Evolutionary conservation across 106 monocot genomes (phyloP).

Genomic region (Amphibolis antarctica): DNA sequence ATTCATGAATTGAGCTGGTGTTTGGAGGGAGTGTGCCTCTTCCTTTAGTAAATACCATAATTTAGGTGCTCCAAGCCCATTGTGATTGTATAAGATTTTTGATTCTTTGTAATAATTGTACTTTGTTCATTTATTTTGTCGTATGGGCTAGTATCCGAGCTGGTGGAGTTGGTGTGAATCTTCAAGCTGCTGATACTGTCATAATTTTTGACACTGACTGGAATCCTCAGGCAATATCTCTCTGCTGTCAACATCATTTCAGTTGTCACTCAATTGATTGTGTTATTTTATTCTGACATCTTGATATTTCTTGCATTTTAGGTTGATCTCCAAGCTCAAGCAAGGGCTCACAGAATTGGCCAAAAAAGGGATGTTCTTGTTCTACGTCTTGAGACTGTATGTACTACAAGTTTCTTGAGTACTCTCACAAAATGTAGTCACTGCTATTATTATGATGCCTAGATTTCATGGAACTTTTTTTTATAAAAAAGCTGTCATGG

Average conservation of each 20-base stretch:
- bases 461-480: too few species aligned
- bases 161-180: conserved; percentile 98
- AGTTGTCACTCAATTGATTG: neutral
- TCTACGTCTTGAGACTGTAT: conserved; percentile 83
- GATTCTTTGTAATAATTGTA: neutral
- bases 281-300: neutral
- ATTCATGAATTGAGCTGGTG: too few species aligned
- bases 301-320: conserved; percentile 17
- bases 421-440: neutral
- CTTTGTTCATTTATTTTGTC: neutral
- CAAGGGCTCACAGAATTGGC: conserved; percentile 97
- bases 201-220: conserved; percentile 99
- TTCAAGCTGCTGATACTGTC: conserved; percentile 99
- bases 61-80: too few species aligned
- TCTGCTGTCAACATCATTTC: neutral
- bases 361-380: conserved; percentile 99
- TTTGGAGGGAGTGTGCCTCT: too few species aligned
- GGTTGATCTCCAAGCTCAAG: conserved; percentile 99
- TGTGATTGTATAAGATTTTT: too few species aligned
- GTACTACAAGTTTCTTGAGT: neutral
- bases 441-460: neutral
- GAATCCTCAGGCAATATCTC: conserved; percentile 86
- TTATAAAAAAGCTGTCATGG: too few species aligned
- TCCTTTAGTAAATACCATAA: too few species aligned
- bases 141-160: conserved; percentile 79